Conservation (phyloP, 148 eudicot genomes). For the Hydrangea macrophylla region DNA sequence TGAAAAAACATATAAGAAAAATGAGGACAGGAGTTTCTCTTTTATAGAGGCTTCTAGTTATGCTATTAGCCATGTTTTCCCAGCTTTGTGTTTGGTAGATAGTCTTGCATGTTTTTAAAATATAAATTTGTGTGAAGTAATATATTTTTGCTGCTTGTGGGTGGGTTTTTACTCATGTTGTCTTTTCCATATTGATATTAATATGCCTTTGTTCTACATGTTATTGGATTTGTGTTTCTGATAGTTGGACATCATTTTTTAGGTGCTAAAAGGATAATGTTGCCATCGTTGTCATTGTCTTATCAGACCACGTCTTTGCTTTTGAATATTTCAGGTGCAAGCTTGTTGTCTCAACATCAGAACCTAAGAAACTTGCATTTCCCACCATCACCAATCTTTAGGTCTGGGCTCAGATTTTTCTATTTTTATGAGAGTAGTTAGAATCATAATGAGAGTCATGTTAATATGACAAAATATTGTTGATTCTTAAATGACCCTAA, state of each 20-base stretch:
- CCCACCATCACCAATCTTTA: constrained; percentile 83
- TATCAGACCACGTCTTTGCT: constrained; percentile 9
- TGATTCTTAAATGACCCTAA: no score
- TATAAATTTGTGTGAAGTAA: no score
- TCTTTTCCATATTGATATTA: no score
- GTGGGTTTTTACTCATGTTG: background rate
- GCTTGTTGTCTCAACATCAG: constrained; percentile 73
- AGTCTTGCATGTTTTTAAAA: no score
- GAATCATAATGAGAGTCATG: no score
- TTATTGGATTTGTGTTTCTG: no score
- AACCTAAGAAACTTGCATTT: constrained; percentile 79
- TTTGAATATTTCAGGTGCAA: constrained; percentile 63
- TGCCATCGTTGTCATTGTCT: background rate
- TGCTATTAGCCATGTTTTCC: background rate
- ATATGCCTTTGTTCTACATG: background rate
- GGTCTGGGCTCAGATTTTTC: constrained; percentile 35
- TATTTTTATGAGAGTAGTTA: no score
- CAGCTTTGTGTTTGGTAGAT: background rate
- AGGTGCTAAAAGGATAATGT: background rate
- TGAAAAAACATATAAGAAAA: no score
- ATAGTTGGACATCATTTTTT: no score
- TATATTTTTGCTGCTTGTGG: background rate
- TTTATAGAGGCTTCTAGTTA: no score
- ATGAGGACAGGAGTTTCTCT: no score
- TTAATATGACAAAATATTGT: no score